Percentiles rank a stretch among this genome's conserved stretches.
phyloP scores from a whole-genome alignment of 2,329 filamentous ascomycete species.

The Chaetomiaceae sp. region DNA sequence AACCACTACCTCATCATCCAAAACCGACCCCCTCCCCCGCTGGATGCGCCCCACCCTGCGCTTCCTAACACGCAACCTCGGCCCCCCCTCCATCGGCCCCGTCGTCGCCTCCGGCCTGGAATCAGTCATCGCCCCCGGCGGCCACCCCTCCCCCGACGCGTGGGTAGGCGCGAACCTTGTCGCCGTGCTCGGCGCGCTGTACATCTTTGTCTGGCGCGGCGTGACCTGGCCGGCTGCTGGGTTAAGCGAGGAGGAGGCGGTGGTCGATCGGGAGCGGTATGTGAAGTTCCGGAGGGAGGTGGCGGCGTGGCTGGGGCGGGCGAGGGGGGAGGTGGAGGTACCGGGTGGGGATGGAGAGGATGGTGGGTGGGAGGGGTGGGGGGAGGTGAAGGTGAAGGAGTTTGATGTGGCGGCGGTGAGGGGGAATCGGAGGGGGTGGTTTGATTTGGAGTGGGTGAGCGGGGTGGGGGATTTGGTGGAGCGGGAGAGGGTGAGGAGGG shows the following conservation, averaged over 20 bases:
- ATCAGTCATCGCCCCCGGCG: conserved; percentile 41
- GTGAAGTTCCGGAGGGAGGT: conserved; percentile 42
- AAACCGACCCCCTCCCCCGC: conserved; percentile 41
- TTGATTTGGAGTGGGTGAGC: conserved; percentile 57
- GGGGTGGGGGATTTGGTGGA: conserved; percentile 51
- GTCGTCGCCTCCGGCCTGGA: conserved; percentile 71
- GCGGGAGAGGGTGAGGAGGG: conserved; percentile 19
- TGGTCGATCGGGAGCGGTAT: conserved; percentile 41
- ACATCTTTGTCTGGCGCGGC: conserved; percentile 52
- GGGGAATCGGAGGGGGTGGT: conserved; percentile 52
- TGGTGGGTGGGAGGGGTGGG: conserved; percentile 54
- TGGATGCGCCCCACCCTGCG: conserved; percentile 69
- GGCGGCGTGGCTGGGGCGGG: conserved; percentile 37
- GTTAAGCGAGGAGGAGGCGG: conserved; percentile 26
- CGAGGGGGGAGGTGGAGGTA: conserved; percentile 37
- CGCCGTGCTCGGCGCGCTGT: conserved; percentile 53
- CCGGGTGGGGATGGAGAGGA: conserved; percentile 31
- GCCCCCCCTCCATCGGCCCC: conserved; percentile 56
- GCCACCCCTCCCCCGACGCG: conserved; percentile 40
- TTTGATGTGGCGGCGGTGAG: conserved; percentile 57
- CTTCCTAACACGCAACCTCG: conserved; percentile 56
- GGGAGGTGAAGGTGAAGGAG: conserved; percentile 42
- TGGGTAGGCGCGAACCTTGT: conserved; percentile 45
- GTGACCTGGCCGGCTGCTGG: conserved; percentile 38
- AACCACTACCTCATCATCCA: conserved; percentile 31